Conservation (phyloP, 352 stramenopile species). For the Bremia lactucae region DNA sequence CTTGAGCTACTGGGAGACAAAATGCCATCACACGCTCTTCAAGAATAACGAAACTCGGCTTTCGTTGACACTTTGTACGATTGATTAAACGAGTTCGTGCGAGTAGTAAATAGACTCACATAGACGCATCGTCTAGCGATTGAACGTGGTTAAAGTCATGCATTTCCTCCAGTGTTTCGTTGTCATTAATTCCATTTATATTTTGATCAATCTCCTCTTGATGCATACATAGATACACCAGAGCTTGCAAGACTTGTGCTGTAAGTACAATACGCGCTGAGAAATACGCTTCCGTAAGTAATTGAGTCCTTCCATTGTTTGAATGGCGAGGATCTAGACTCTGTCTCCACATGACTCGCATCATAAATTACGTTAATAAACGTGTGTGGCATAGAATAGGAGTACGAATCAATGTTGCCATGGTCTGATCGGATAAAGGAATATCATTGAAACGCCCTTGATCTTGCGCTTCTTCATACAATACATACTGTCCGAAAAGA, state of each 20-base stretch:
- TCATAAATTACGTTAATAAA: slow-evolving; percentile 43
- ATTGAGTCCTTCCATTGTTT: slow-evolving; percentile 24
- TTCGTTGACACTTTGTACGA: slow-evolving; percentile 1
- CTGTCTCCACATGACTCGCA: slow-evolving; percentile 35
- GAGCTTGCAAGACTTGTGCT: slow-evolving; percentile 44
- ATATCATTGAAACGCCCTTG: slow-evolving; percentile 4
- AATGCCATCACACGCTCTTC: slow-evolving; percentile 34
- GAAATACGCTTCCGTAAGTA: slow-evolving; percentile 49
- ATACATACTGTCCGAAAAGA: slow-evolving; percentile 61
- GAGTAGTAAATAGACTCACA: slow-evolving; percentile 43
- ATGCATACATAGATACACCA: slow-evolving; percentile 30
- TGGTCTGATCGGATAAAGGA: slow-evolving; percentile 3
- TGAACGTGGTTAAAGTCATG: slow-evolving; percentile 46
- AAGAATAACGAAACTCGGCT: slow-evolving; percentile 19
- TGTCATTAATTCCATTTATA: slow-evolving; percentile 1
- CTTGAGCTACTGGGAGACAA: slow-evolving; percentile 47
- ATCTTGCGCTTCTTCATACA: slow-evolving; percentile 59
- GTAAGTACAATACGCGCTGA: slow-evolving; percentile 43
- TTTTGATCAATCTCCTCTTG: background rate
- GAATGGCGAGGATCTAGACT: slow-evolving; percentile 19
- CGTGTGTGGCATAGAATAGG: slow-evolving; percentile 42
- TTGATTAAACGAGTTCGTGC: slow-evolving; percentile 28
- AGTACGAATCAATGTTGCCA: slow-evolving; percentile 17
- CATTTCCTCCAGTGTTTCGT: slow-evolving; percentile 9
- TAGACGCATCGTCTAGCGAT: slow-evolving; percentile 41